Conservation (phyloP, 768 basidiomycete genomes). For the Leccinellum rugosiceps region DNA sequence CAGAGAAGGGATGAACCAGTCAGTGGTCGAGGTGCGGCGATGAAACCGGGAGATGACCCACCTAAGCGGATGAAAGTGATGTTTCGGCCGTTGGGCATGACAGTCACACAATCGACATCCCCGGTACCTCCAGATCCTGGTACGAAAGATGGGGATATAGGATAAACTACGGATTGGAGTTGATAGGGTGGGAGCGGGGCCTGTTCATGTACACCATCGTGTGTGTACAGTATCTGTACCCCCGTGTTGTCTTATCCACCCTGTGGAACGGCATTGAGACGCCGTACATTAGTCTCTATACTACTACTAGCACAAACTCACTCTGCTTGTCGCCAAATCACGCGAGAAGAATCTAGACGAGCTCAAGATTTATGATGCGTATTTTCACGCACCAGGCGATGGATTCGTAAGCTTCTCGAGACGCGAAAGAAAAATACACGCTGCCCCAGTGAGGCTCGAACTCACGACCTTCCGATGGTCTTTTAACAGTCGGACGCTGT, state of each 20-base stretch:
- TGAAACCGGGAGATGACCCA: conserved; percentile 39
- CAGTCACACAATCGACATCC: conserved; percentile 33
- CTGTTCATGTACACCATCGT: conserved; percentile 1
- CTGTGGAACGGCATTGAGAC: not conserved
- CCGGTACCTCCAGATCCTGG: conserved; percentile 58
- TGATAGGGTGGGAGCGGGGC: not conserved
- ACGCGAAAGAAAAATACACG: conserved; percentile 3
- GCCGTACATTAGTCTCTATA: conserved; percentile 5
- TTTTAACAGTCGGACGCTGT: conserved; percentile 48
- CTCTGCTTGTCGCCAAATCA: not conserved
- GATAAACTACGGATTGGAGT: conserved; percentile 37
- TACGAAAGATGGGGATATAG: conserved; percentile 73
- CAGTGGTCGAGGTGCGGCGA: conserved; percentile 18
- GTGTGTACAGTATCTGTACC: conserved; percentile 6
- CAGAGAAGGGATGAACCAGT: conserved; percentile 38
- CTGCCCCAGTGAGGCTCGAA: conserved; percentile 55
- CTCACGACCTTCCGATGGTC: conserved; percentile 49
- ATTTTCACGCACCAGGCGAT: not conserved
- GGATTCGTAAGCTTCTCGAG: not conserved
- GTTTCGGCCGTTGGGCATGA: conserved; percentile 41
- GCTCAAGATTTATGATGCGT: not conserved
- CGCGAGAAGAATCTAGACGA: not conserved
- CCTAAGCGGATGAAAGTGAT: conserved; percentile 75
- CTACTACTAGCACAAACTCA: not conserved
- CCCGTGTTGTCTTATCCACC: conserved; percentile 7